Evolutionary conservation across 208 protist genomes (phyloP).

Genomic region (Phytomonas francai): DNA sequence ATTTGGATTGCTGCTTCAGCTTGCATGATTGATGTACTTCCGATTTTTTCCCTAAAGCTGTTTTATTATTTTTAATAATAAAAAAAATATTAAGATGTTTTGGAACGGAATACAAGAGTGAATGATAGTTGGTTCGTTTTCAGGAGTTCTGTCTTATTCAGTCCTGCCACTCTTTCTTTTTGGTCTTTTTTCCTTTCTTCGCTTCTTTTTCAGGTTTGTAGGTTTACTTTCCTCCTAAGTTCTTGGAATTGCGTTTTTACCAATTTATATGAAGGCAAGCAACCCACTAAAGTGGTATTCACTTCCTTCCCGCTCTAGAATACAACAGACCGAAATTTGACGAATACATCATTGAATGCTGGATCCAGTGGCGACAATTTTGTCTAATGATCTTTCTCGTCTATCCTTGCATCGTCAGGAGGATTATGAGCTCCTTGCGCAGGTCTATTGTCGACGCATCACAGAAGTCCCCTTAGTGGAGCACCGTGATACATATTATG

Average conservation of each 20-base stretch:
- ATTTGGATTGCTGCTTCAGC: conserved; percentile 1
- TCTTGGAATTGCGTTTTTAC: conserved; percentile 8
- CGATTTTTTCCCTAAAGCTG: conserved; percentile 8
- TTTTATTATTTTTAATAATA: conserved; percentile 16
- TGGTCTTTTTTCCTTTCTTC: not conserved
- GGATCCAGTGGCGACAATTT: not conserved
- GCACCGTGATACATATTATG: not conserved
- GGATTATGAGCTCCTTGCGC: not conserved
- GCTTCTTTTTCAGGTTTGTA: not conserved
- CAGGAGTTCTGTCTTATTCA: not conserved
- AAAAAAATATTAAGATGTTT: not conserved
- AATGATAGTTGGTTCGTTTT: not conserved
- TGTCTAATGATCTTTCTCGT: not conserved
- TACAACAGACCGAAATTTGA: not conserved
- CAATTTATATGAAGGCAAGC: not conserved
- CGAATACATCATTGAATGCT: not conserved
- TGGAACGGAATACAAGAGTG: not conserved
- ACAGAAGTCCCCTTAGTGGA: not conserved
- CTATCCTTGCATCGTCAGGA: not conserved
- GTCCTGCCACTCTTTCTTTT: not conserved
- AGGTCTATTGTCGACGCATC: not conserved
- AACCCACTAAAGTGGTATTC: not conserved
- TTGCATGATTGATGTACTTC: not conserved
- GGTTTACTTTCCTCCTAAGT: not conserved
- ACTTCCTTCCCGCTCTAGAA: not conserved